phyloP scores from a whole-genome alignment of 371 early-diverging fungal genomes.

The Syncephalastrum sp. region DNA sequence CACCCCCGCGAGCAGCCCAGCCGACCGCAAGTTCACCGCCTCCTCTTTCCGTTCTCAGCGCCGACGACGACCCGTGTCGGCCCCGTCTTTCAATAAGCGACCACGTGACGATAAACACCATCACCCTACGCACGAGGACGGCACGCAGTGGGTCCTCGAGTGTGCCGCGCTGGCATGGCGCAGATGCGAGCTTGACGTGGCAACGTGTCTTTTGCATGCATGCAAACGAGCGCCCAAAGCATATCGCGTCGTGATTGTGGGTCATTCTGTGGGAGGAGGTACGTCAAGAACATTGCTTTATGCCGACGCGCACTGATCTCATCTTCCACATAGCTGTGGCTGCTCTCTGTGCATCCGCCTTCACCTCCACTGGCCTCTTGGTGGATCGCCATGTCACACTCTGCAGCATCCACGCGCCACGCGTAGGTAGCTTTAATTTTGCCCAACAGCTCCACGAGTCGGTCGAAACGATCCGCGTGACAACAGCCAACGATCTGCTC shows the following conservation, averaged over 20 bases:
- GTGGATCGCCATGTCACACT: slow-evolving; percentile 27
- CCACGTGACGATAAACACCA: background rate
- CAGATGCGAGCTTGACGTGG: slow-evolving; percentile 39
- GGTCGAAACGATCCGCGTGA: slow-evolving; percentile 36
- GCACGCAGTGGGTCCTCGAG: slow-evolving; percentile 31
- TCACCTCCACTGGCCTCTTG: slow-evolving; percentile 32
- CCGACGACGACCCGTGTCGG: background rate
- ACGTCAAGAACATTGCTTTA: slow-evolving; percentile 1
- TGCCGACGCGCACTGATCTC: background rate
- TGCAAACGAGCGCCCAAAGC: slow-evolving; percentile 27
- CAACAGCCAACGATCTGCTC: slow-evolving; percentile 22
- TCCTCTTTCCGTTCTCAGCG: too few relatives aligned
- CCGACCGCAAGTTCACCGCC: too few relatives aligned
- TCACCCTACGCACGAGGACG: slow-evolving; percentile 12
- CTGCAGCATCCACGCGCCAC: slow-evolving; percentile 29
- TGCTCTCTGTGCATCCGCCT: slow-evolving; percentile 37
- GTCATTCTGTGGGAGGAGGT: slow-evolving; percentile 40
- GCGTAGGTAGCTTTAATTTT: slow-evolving; percentile 32
- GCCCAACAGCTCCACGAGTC: slow-evolving; percentile 18
- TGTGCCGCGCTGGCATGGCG: slow-evolving; percentile 38
- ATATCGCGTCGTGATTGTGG: slow-evolving; percentile 38
- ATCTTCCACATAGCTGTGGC: slow-evolving; percentile 30
- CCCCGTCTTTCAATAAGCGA: slow-evolving; percentile 4
- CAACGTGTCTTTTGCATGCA: slow-evolving; percentile 36
- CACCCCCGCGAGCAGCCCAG: background rate